phyloP scores from a whole-genome alignment of 1,284 basidiomycete genomes.

The Microbotryomycetes sp. region DNA sequence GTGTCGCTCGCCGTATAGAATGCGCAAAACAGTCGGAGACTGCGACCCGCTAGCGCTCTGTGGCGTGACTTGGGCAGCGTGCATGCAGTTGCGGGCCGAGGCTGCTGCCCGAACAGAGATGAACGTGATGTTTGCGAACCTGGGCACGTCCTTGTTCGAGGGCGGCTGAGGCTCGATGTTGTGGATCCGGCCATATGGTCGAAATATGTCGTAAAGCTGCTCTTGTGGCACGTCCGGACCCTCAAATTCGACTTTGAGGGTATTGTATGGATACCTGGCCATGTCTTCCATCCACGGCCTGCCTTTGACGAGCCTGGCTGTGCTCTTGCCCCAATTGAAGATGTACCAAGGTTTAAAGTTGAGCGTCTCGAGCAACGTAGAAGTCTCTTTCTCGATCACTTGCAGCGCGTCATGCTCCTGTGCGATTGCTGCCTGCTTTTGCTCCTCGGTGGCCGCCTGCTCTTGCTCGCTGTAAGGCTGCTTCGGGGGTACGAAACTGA shows the following conservation, averaged over 20 bases:
- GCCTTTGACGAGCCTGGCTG: conserved; percentile 8
- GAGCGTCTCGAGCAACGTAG: neutral
- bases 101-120: conserved; percentile 60
- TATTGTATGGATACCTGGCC: conserved; percentile 64
- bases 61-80: conserved; percentile 54
- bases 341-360: conserved; percentile 31
- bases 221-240: conserved; percentile 60
- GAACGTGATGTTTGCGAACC: conserved; percentile 59
- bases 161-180: conserved; percentile 59
- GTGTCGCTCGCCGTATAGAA: conserved; percentile 30
- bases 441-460: conserved; percentile 15
- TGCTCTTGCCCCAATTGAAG: conserved; percentile 5
- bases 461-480: conserved; percentile 5
- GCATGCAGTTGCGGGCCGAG: conserved; percentile 75
- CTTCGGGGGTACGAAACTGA: conserved; percentile 52
- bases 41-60: conserved; percentile 32
- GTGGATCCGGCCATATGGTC: conserved; percentile 76
- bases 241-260: conserved; percentile 71
- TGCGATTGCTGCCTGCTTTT: neutral
- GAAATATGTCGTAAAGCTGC: conserved; percentile 28
- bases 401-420: neutral
- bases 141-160: conserved; percentile 59
- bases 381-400: conserved; percentile 10
- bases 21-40: conserved; percentile 16
- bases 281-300: conserved; percentile 57